Evolutionary conservation across 768 basidiomycete species (phyloP), one percentile per base, ranked within the genome.

Genomic region (Exsudoporus frostii): DNA sequence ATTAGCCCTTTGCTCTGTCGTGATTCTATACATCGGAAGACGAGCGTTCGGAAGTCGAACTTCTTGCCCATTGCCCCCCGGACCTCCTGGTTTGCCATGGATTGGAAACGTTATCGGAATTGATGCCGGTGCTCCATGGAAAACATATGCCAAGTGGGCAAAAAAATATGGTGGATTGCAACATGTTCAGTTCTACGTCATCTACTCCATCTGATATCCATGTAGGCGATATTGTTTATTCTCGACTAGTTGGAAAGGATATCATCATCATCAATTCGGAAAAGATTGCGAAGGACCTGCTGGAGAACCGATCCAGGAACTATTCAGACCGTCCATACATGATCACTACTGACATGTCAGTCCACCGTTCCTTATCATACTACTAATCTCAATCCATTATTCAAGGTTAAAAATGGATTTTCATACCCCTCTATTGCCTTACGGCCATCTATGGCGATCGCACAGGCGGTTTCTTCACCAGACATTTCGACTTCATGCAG

Each of bases 381-480:
- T 20, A 3, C 10, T 45, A 9, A 44, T 30, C 13, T 40, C 17
- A 29, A 30, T 15, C 9, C 25, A 8, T 2, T 17, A 22, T 8
- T 36, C 17, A 14, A 53, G 52, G 29, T 51, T n/a, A n/a, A n/a
- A n/a, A n/a, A 27, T 32, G 55, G 55, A 66, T 29, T 58, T 45
- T 13, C 48, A 45, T 19, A 48, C 57, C 3, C 45, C 19, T 8
- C 15, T 67, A 3, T n/a, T 67, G 32, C 50, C 52, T 10, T 68
- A 67, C n/a, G 57, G 60, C 7, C 51, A 64, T 24, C 29, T 24
- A 14, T 68, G 67, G 67, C 58, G 64, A n/a, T 20, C 56, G 4
- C 65, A 66, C 33, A 59, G 67, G 41, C 48, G 51, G 2, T 50
- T 66, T 22, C 51, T 66, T 8, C 60, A 64, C 20, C 60, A 61